Evolutionary conservation across 495 filamentous ascomycete species (phyloP), one percentile per base, ranked within the genome.

Genomic region (Cetradonia linearis): DNA sequence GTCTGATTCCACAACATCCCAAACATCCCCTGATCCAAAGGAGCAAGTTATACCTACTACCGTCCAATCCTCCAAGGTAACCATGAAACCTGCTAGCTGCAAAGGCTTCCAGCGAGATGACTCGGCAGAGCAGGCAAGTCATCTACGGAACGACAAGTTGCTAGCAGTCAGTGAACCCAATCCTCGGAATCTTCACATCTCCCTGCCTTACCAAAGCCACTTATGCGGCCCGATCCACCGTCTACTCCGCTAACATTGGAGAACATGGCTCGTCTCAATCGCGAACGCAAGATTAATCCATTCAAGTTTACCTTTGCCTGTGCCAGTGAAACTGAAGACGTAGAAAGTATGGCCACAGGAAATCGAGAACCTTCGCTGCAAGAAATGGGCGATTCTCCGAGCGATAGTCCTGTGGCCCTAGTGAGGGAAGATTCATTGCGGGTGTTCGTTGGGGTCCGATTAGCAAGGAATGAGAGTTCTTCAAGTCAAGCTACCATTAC

Each of bases 81-180:
- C 2, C 1, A n/a, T 8, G 20, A 16, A 5, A 3, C n/a, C 30
- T 6, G 70, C 73, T 37, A 68, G 64, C 16, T 66, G 70, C 14
- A 67, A 69, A 10, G 68, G 53, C 7, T 42, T 70, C 10, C 59
- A 69, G 28, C 65, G 70, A 10, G 68, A 71, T 40, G 62, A 71
- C 18, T 70, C 74, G 0, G 76, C 76, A 56, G 78, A 80, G 58
- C 76, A 75, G 62, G 77, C 77, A 1, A 71, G 66, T 6, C 58
- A 66, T 27, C 66, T 78, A 2, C 69, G 76, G 9, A 74, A 80
- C 56, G 73, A 78, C 60, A 78, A 73, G 52, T 59, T 80, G 6
- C 59, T 80, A 25, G 73, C 70, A 5, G 69, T 70, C 27, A 70
- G 66, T 33, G 69, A 68, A n/a, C 13, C 48, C 0, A 16, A 55